phyloP scores from a whole-genome alignment of 805 yeast genomes.

The Cyberlindnera bimundalis region DNA sequence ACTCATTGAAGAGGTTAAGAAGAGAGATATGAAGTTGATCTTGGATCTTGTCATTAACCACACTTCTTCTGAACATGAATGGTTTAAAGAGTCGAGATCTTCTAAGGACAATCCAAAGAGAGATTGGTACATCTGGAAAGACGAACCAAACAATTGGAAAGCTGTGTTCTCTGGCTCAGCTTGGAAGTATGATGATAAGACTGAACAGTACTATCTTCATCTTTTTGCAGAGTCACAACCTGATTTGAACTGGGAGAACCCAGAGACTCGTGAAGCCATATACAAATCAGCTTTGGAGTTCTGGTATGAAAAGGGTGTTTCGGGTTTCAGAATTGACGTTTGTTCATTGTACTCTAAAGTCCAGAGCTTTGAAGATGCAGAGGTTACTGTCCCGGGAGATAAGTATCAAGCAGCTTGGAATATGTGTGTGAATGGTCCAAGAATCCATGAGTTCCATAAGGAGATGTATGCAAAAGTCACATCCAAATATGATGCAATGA shows the following conservation, averaged over 20 bases:
- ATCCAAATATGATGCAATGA: slow-evolving; percentile 47
- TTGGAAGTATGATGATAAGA: slow-evolving; percentile 52
- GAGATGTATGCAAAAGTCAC: slow-evolving; percentile 44
- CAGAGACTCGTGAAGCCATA: slow-evolving; percentile 30
- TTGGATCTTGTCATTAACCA: slow-evolving; percentile 59
- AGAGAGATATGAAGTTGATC: slow-evolving; percentile 48
- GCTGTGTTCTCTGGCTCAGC: slow-evolving; percentile 52
- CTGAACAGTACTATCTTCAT: slow-evolving; percentile 53
- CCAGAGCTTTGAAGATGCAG: slow-evolving; percentile 45
- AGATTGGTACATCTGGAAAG: slow-evolving; percentile 60
- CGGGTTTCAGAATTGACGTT: slow-evolving; percentile 57
- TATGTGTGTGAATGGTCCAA: slow-evolving; percentile 43
- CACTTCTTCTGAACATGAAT: slow-evolving; percentile 50
- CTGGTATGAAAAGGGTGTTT: slow-evolving; percentile 55
- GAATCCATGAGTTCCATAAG: slow-evolving; percentile 55
- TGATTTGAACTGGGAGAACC: slow-evolving; percentile 59
- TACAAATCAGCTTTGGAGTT: slow-evolving; percentile 46
- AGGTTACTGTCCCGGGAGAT: slow-evolving; percentile 38
- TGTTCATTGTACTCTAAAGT: slow-evolving; percentile 51
- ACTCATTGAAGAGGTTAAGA: slow-evolving; percentile 44
- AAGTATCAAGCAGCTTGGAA: slow-evolving; percentile 38
- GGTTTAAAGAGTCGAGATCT: slow-evolving; percentile 55
- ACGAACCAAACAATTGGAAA: slow-evolving; percentile 54
- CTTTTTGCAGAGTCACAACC: slow-evolving; percentile 55
- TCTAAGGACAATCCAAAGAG: slow-evolving; percentile 51